Evolutionary conservation across 176 grass and related monocot species (phyloP).

Genomic region (Phragmites australis): DNA sequence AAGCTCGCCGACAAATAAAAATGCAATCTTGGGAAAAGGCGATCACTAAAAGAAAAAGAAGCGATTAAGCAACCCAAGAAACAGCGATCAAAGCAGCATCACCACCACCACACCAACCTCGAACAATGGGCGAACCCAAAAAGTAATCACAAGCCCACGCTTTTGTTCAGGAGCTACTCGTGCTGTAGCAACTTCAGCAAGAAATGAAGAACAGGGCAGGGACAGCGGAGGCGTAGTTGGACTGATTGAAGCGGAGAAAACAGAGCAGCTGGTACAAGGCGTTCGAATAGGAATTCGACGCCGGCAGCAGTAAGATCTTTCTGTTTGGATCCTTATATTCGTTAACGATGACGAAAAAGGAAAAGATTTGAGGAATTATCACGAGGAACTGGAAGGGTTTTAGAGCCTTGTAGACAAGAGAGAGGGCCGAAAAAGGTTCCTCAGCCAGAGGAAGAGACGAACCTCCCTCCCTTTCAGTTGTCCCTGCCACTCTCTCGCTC

Average conservation of each 20-base stretch:
- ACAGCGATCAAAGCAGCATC: conserved; percentile 22
- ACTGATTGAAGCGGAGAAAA: background rate
- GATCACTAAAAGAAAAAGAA: background rate
- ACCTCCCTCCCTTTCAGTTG: conserved; percentile 33
- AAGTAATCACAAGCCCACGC: conserved; percentile 20
- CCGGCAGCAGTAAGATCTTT: background rate
- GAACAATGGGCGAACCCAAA: conserved; percentile 10
- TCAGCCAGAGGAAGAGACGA: conserved; percentile 43
- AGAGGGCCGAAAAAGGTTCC: background rate
- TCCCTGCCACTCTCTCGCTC: conserved; percentile 20
- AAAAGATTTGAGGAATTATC: background rate
- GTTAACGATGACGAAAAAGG: background rate
- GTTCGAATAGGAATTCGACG: background rate
- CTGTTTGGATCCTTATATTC: background rate
- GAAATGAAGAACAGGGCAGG: background rate
- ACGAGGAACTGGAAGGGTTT: background rate
- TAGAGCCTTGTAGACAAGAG: background rate
- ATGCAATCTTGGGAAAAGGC: conserved; percentile 33
- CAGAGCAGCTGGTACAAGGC: background rate
- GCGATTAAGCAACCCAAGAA: conserved; percentile 22
- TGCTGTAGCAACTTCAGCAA: background rate
- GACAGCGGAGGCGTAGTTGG: background rate
- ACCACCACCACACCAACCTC: conserved; percentile 37
- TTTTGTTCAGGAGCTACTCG: background rate
- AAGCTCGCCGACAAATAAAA: conserved; percentile 20